Evolutionary conservation across 2,329 filamentous ascomycete species (phyloP).

Genomic region (Phyllosticta citriasiana): DNA sequence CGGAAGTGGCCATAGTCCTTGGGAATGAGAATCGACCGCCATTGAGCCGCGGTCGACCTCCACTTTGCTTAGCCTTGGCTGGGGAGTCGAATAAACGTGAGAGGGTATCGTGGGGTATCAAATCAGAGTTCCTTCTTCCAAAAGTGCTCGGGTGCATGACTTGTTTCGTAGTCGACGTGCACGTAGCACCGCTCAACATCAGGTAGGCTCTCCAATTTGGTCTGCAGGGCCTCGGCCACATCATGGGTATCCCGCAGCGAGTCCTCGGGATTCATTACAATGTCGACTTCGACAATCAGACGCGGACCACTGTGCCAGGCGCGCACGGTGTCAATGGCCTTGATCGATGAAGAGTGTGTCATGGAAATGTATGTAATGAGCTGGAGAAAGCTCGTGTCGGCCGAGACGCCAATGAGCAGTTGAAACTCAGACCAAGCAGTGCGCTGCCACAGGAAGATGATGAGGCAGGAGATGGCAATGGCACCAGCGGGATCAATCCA

Average conservation of each 20-base stretch:
- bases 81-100: neutral
- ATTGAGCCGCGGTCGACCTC: too few species aligned
- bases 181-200: constrained; percentile 92
- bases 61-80: too few species aligned
- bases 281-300: constrained; percentile 89
- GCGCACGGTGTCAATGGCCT: constrained; percentile 86
- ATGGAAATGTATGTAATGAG: constrained; percentile 86
- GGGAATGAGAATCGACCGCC: neutral
- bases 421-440: constrained; percentile 87
- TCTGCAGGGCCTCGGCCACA: constrained; percentile 85
- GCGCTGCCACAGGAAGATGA: constrained; percentile 69
- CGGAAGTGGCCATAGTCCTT: neutral
- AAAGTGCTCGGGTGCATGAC: constrained; percentile 81
- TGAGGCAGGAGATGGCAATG: constrained; percentile 68
- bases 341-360: constrained; percentile 75
- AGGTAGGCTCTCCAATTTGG: constrained; percentile 83
- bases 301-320: constrained; percentile 85
- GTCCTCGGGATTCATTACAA: constrained; percentile 76
- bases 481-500: constrained; percentile 94
- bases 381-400: constrained; percentile 76
- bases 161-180: constrained; percentile 95
- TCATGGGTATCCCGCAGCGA: constrained; percentile 77
- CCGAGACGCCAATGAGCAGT: constrained; percentile 79
- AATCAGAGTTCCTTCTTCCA: constrained; percentile 52
- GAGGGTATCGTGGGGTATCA: neutral